Evolutionary conservation across 2,329 filamentous ascomycete species (phyloP), one percentile per base, ranked within the genome.

Genomic region (Aspergillus eucalypticola): DNA sequence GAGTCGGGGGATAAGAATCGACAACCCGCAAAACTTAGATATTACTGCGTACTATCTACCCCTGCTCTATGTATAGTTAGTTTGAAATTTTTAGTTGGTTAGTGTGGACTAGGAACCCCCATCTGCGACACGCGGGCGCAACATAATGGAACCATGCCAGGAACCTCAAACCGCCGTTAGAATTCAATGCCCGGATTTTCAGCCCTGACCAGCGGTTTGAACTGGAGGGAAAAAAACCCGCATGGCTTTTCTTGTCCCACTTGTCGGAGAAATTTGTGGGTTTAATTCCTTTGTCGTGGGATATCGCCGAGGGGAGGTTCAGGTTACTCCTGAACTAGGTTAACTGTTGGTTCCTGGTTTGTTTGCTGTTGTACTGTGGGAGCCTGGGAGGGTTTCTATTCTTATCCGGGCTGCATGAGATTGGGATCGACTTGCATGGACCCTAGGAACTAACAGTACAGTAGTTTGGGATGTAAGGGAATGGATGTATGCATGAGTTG

Each of bases 41-140:
- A 27, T 7, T 27, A 27, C 25, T 27, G 25, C 25, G 29, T 32
- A 32, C 10, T 11, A 10, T 4, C 10, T 32, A 35, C 32, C 10
- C 32, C 32, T 35, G 32, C 32, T 35, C 32, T 35, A 35, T 35
- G 32, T 35, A 35, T 35, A 35, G 10, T 32, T 32, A 32, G 8
- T 35, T 35, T 15, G 15, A 11, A 5, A 6, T 15, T 13, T 35
- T 35, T 35, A 35, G 32, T 35, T 35, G 32, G 8, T 21, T 21
- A 44, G 19, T 23, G 41, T 21, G 19, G 2, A 44, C 41, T 32
- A 54, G 42, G 53, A 25, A 27, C 8, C 39, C 39, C 17, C 32
- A 55, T 29, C 35, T 60, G 57, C 60, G 42, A 62, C 54, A 35
- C 32, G 42, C 32, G 54, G 50, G 23, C 54, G 54, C 54, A 46